Base-by-base conservation (phyloP, 202 grass and related monocot species). In the Tripidium arundinaceum region DNA sequence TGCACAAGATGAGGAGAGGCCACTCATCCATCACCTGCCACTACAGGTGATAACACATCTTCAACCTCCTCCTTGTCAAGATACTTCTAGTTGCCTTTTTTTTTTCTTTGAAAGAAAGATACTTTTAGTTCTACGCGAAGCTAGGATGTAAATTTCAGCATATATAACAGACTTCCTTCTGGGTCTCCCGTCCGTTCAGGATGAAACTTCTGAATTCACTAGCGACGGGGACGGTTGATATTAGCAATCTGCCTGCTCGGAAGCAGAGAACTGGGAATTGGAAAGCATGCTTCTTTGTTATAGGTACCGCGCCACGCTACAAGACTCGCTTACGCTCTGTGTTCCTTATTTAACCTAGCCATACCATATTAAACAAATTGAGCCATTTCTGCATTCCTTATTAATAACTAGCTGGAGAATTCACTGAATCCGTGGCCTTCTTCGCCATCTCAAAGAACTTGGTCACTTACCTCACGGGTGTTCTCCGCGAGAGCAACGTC, bases 261-360 rank as follows among this genome's bases (percentile, higher is more conserved):
- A 90, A 86, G 72, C 36, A 72, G 18, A 68, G 25, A 24, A 82
- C 87, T 18, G 87, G 87, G 46, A 86, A 86, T 11, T 90, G 83
- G 87, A 86, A 14, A 34, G 87, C 87, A 26, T 90, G 87, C 70
- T 86, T 76, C 41, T 75, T 86, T 11, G 79, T 90, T 69, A 39
- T 90, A 63, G 68, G 79, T 73, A 68, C 15, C 16, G 4, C 8
- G 11, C 15, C 3, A 3, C 5, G 1, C 36, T 10, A 55, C 19
- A 71, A 69, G 21, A 42, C 25, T 68, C 1, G 2, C 40, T 45
- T 15, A 18, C 13, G n/a, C n/a, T 18, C 40, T 69, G 38, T 22
- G 18, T 11, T 67, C 3, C 3, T 15, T 8, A 3, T 33, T 31
- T 2, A 7, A n/a, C 49, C n/a, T n/a, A n/a, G n/a, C n/a, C n/a